Conservation (phyloP, 495 filamentous ascomycete species). For the Letharia lupina region DNA sequence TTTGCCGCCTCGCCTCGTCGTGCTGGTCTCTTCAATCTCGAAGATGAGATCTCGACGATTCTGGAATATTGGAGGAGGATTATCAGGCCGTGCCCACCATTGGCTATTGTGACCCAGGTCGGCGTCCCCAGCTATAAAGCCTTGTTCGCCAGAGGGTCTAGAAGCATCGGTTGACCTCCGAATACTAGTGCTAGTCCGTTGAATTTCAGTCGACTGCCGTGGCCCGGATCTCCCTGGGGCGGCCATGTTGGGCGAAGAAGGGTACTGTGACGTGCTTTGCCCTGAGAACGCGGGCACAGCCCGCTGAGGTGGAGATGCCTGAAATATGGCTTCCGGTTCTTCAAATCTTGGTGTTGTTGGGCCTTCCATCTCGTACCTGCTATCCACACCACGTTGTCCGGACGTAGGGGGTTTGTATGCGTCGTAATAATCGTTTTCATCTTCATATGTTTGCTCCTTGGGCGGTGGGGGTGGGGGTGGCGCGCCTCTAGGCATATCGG, state of each 20-base stretch:
- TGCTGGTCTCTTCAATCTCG: slow-evolving; percentile 71
- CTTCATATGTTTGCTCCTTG: slow-evolving; percentile 39
- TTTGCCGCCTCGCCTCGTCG: slow-evolving; percentile 58
- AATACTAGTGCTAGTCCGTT: slow-evolving; percentile 39
- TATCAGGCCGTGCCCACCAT: slow-evolving; percentile 78
- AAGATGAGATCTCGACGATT: slow-evolving; percentile 74
- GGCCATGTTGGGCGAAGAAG: slow-evolving; percentile 36
- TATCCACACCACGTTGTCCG: slow-evolving; percentile 26
- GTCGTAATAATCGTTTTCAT: slow-evolving; percentile 65
- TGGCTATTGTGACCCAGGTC: slow-evolving; percentile 62
- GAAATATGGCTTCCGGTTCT: slow-evolving; percentile 45
- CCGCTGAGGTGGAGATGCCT: slow-evolving; percentile 38
- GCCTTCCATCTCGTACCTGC: slow-evolving; percentile 16
- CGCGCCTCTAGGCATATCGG: slow-evolving; percentile 62
- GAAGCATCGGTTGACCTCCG: slow-evolving; percentile 68
- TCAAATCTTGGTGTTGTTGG: slow-evolving; percentile 28
- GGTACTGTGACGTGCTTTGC: slow-evolving; percentile 18
- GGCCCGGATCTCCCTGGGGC: slow-evolving; percentile 37
- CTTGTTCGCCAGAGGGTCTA: slow-evolving; percentile 56
- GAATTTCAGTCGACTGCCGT: slow-evolving; percentile 64
- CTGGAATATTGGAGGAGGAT: slow-evolving; percentile 71
- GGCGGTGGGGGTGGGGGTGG: slow-evolving; percentile 52
- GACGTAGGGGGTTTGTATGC: slow-evolving; percentile 59
- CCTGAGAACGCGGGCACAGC: slow-evolving; percentile 27
- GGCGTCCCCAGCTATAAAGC: slow-evolving; percentile 78